These are phyloP conservation scores for Nigrospora oryzae DNA, from an alignment of 2,329 filamentous ascomycete species.

Conservation along the genomic window DNA sequence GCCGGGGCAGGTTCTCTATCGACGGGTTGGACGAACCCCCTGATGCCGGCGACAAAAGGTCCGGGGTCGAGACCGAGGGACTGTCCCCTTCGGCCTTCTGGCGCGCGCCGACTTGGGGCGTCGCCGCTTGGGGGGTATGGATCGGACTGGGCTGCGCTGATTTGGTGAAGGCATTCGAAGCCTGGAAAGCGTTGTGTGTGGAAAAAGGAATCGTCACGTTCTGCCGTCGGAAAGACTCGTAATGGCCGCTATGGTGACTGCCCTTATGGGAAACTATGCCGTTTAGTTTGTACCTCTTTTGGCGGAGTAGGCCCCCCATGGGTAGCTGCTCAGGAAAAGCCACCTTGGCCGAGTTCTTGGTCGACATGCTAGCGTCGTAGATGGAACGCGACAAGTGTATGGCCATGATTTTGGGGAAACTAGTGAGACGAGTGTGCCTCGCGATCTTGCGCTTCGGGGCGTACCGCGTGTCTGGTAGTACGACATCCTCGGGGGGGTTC, in stretches of 20 bases:
- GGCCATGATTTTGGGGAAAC: constrained; percentile 82
- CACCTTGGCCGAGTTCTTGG: constrained; percentile 93
- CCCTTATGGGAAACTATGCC: constrained; percentile 91
- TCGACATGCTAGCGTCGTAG: constrained; percentile 70
- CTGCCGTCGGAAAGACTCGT: constrained; percentile 90
- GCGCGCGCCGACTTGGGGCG: constrained; percentile 31
- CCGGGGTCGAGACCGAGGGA: constrained; percentile 36
- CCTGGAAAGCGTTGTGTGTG: constrained; percentile 71
- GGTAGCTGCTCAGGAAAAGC: constrained; percentile 81
- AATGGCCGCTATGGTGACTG: constrained; percentile 92
- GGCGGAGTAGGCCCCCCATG: constrained; percentile 69
- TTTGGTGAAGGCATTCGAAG: constrained; percentile 64
- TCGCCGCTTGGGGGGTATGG: constrained; percentile 24
- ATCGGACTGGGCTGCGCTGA: constrained; percentile 38
- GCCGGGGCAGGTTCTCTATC: constrained; percentile 16
- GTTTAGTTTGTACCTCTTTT: constrained; percentile 74
- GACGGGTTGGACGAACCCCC: constrained; percentile 28
- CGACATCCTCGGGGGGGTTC: constrained; percentile 59
- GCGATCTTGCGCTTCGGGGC: constrained; percentile 80
- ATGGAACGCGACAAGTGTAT: constrained; percentile 92
- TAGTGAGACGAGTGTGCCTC: constrained; percentile 77
- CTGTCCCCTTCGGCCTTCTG: constrained; percentile 26
- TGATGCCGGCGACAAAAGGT: constrained; percentile 32
- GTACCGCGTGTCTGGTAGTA: constrained; percentile 63
- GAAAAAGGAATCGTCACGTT: constrained; percentile 71